Evolutionary conservation across 2,329 filamentous ascomycete species (phyloP).

Genomic region (Fusarium sp.): DNA sequence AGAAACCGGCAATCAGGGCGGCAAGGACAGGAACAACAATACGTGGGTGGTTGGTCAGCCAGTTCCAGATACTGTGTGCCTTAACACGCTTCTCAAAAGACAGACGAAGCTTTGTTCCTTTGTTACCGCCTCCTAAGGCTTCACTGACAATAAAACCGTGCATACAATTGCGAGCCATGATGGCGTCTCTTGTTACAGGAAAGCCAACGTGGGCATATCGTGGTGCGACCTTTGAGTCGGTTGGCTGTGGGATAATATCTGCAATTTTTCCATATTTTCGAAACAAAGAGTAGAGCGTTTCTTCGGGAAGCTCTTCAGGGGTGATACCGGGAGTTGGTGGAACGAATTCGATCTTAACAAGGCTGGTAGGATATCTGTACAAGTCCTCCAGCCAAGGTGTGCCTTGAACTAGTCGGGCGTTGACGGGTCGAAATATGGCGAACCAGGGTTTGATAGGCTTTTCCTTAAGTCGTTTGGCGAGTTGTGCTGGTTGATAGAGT

Average conservation of each 20-base stretch:
- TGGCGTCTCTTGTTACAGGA: conserved; percentile 78
- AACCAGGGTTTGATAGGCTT: conserved; percentile 90
- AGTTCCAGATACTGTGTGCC: conserved; percentile 85
- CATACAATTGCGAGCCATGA: conserved; percentile 93
- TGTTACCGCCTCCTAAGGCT: conserved; percentile 79
- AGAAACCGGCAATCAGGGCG: conserved; percentile 84
- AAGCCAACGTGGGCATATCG: conserved; percentile 88
- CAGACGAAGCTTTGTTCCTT: conserved; percentile 82
- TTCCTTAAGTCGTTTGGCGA: conserved; percentile 76
- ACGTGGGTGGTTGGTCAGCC: conserved; percentile 87
- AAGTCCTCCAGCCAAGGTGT: conserved; percentile 96
- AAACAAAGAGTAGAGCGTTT: conserved; percentile 89
- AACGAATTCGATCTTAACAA: conserved; percentile 88
- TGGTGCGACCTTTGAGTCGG: conserved; percentile 88
- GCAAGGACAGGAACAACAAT: conserved; percentile 89
- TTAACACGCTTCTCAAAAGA: conserved; percentile 88
- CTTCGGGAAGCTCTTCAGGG: conserved; percentile 85
- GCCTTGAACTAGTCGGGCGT: conserved; percentile 82
- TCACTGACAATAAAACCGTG: conserved; percentile 85
- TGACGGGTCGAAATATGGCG: conserved; percentile 82
- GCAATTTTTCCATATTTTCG: conserved; percentile 90
- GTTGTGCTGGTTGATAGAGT: conserved; percentile 56
- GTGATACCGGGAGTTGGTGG: conserved; percentile 78
- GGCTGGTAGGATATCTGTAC: conserved; percentile 82
- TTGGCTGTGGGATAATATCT: conserved; percentile 86